Percentiles rank a stretch among this genome's conserved stretches.
Conservation (phyloP, 2,329 filamentous ascomycete species). For the Fusarium torreyae region DNA sequence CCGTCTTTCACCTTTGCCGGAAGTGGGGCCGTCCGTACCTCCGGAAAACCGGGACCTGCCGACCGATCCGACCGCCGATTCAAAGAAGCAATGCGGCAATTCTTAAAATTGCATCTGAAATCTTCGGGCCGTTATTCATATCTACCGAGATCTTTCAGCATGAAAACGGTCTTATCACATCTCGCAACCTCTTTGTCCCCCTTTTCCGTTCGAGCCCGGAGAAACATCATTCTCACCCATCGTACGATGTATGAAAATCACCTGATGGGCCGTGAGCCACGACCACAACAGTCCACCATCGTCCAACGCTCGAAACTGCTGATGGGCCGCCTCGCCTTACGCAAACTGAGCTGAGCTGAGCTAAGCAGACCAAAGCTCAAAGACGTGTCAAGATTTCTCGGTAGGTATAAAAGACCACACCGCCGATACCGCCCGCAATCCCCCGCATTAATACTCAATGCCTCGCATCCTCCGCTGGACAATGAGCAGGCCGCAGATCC, state of each 20-base stretch:
- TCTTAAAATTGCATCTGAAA: background rate
- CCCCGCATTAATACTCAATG: slow-evolving; percentile 38
- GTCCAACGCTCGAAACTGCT: slow-evolving; percentile 19
- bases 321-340: slow-evolving; percentile 8
- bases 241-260: slow-evolving; percentile 42
- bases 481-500: slow-evolving; percentile 50
- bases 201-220: slow-evolving; percentile 15
- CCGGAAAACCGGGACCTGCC: slow-evolving; percentile 17
- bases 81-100: background rate
- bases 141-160: slow-evolving; percentile 1
- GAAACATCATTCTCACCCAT: slow-evolving; percentile 30
- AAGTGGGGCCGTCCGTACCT: slow-evolving; percentile 14
- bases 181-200: background rate
- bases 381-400: slow-evolving; percentile 15
- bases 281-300: slow-evolving; percentile 42
- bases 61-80: background rate
- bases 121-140: background rate
- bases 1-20: background rate
- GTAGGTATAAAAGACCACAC: slow-evolving; percentile 40
- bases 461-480: slow-evolving; percentile 50
- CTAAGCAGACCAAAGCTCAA: slow-evolving; percentile 8
- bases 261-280: slow-evolving; percentile 38
- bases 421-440: slow-evolving; percentile 43
- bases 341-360: slow-evolving; percentile 12
- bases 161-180: background rate